A percentile compares a stretch with the other conserved stretches of the same genome.
Conservation (phyloP, 2,329 filamentous ascomycete genomes). For the Rutstroemia sp. region DNA sequence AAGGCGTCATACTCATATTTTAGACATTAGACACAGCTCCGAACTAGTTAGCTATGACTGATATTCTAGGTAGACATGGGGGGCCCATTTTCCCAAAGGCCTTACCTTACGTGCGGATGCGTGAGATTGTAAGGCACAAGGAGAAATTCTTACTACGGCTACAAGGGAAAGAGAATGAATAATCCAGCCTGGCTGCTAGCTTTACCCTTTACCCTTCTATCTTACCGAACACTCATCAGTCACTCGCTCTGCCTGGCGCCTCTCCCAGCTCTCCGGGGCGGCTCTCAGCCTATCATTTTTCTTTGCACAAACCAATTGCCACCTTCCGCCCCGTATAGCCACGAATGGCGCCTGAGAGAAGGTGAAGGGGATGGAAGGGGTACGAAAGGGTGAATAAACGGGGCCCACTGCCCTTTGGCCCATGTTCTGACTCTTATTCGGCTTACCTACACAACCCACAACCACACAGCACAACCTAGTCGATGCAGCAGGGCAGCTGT, state of each 20-base stretch:
- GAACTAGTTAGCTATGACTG: conserved; percentile 2
- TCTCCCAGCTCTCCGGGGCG: not conserved
- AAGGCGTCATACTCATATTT: not conserved
- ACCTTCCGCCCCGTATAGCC: conserved; percentile 6
- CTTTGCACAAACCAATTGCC: not conserved
- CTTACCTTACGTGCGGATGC: no score
- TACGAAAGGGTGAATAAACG: no score
- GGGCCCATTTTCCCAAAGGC: not conserved
- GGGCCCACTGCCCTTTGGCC: no score
- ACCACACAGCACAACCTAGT: no score
- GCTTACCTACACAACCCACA: no score
- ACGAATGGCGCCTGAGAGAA: conserved; percentile 1
- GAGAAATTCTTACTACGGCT: no score
- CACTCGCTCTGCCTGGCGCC: not conserved
- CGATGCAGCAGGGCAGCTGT: no score
- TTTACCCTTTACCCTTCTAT: no score
- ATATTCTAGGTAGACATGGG: conserved; percentile 2
- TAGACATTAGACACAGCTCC: not conserved
- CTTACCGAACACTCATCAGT: not conserved
- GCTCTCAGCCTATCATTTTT: conserved; percentile 3
- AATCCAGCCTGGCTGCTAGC: no score
- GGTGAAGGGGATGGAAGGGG: not conserved
- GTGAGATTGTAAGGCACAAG: no score
- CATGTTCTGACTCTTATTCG: not conserved
- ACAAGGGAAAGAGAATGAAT: no score